Conservation (phyloP, 129 eudicot species). For the Tanacetum coccineum region DNA sequence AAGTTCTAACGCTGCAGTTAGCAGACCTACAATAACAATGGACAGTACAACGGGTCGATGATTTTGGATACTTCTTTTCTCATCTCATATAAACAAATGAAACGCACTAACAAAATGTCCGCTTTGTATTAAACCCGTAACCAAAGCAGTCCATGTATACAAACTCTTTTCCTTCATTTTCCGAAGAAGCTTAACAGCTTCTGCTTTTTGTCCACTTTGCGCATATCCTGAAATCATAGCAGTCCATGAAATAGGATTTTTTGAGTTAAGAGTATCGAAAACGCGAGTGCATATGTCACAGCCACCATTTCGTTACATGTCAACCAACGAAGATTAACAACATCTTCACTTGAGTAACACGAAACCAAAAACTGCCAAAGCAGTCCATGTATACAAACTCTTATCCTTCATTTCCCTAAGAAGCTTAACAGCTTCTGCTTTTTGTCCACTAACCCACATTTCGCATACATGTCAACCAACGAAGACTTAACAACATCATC, state of each 20-base stretch:
- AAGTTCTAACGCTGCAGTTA: conserved; percentile 51
- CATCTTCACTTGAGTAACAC: too few species aligned
- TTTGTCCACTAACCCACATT: conserved; percentile 59
- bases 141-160: conserved; percentile 77
- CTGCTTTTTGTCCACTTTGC: conserved; percentile 44
- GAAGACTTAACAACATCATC: conserved; percentile 75
- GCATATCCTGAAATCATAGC: conserved; percentile 82
- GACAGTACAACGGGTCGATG: conserved; percentile 60
- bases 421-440: conserved; percentile 56
- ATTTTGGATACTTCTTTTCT: conserved; percentile 50
- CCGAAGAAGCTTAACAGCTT: conserved; percentile 41
- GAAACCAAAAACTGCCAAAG: too few species aligned
- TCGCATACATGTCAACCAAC: conserved; percentile 76
- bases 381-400: too few species aligned
- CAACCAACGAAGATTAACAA: too few species aligned
- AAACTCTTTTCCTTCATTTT: conserved; percentile 41
- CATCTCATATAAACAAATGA: conserved; percentile 52
- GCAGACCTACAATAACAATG: conserved; percentile 63
- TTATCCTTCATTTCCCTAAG: too few species aligned
- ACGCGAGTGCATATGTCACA: too few species aligned
- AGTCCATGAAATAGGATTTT: conserved; percentile 59
- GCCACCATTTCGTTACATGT: too few species aligned
- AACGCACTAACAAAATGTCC: conserved; percentile 46
- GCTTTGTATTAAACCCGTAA: conserved; percentile 77
- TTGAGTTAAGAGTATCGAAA: conserved; percentile 47